These are phyloP conservation scores for Coix lacrymajobi DNA, from an alignment of 176 grass and related monocot genomes.

Conservation along the genomic window DNA sequence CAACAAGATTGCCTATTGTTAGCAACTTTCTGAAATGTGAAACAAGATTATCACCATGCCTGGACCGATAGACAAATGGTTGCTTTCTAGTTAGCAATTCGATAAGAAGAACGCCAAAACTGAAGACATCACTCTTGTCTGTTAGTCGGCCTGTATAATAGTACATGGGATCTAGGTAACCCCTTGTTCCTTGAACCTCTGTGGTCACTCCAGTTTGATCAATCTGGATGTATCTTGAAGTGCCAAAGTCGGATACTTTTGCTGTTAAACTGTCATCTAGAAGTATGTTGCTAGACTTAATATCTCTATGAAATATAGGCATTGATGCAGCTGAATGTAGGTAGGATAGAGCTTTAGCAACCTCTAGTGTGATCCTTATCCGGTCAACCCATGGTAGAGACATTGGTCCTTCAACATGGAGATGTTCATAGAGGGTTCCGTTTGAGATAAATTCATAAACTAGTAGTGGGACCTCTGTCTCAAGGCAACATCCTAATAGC, in stretches of 20 bases:
- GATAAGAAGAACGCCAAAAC: constrained; percentile 3
- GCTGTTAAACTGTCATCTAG: constrained; percentile 36
- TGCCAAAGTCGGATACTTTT: constrained; percentile 58
- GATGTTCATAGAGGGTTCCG: too few relatives aligned
- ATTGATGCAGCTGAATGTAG: constrained; percentile 34
- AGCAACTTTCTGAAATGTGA: neutral
- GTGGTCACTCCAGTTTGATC: constrained; percentile 19
- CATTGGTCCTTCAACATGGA: too few relatives aligned
- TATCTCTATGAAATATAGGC: constrained; percentile 47
- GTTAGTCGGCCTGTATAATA: neutral
- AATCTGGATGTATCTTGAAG: constrained; percentile 45
- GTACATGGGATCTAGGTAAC: constrained; percentile 60
- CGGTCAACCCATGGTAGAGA: too few relatives aligned
- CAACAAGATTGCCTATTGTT: neutral
- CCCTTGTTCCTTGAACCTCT: constrained; percentile 41
- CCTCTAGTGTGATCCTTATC: too few relatives aligned
- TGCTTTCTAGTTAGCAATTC: neutral
- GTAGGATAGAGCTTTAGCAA: constrained; percentile 22
- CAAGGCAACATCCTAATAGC: too few relatives aligned
- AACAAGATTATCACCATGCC: neutral
- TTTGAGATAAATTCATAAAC: too few relatives aligned
- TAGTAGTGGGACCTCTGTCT: too few relatives aligned
- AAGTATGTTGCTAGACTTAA: constrained; percentile 58
- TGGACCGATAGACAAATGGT: neutral
- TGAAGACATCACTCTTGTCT: neutral